Base-by-base conservation (phyloP, 2,329 filamentous ascomycete species). In the Cercospora sp. region DNA sequence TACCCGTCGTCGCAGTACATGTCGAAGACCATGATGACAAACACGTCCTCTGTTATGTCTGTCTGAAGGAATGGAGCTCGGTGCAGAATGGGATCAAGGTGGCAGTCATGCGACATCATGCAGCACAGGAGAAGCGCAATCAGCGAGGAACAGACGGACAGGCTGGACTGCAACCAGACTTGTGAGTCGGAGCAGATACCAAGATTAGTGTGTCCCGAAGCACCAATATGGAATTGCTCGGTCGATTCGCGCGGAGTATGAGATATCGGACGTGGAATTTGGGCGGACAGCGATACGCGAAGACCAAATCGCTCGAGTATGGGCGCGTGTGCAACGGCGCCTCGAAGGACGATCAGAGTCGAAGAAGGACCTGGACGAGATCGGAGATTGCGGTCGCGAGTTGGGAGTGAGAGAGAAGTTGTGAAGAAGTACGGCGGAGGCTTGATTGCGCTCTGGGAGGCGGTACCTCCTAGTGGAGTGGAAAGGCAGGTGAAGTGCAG, bases 21-120 rank as follows among this genome's bases (percentile, higher is more conserved):
- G 16, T 51, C 51, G 12, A 64, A 42, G 53, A 60, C 18, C 20
- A 67, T 69, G 51, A 65, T 66, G 64, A 63, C 68, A 42, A 39
- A 65, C 2, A 59, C 55, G 16, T 65, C 65, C 16, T 71, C 69
- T 26, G 62, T 72, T 1, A 65, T 66, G 42, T 71, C 70, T 7
- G 57, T 60, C 45, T 65, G 64, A 65, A 23, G 3, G 26, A 36
- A 18, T 10, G 16, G 30, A 31, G 8, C 16, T 13, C 20, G 26
- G 10, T 13, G 23, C 16, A 16, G 26, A 51, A 6, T 28, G 4
- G 23, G 39, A 28, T 62, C 23, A 60, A 18, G 5, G 3, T 42
- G 58, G 12, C 13, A 36, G 23, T 51, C 13, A 30, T 58, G 16
- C 53, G 53, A 58, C 26, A 33, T 18, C 18, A 10, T 30, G 30